Evolutionary conservation across 1,284 basidiomycete genomes (phyloP).

Genomic region (Coniferiporia sulphurascens): DNA sequence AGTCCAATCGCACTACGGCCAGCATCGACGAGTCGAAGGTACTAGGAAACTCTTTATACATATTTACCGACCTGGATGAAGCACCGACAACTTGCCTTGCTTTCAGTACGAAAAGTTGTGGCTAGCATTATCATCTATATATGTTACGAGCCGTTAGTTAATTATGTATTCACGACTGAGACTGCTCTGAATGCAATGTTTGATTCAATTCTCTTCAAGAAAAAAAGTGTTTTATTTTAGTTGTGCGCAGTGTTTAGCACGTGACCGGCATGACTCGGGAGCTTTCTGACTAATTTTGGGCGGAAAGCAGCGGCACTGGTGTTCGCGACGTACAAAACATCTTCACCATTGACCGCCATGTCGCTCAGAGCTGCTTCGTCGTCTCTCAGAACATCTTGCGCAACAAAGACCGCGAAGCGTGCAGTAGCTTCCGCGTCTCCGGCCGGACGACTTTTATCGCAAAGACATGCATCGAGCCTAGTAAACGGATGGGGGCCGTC

Average conservation of each 20-base stretch:
- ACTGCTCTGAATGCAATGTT: too few relatives aligned
- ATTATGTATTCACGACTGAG: too few relatives aligned
- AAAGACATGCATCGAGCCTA: slow-evolving; percentile 13
- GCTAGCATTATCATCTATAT: too few relatives aligned
- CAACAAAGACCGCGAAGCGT: neutral
- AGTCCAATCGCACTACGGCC: too few relatives aligned
- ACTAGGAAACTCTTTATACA: too few relatives aligned
- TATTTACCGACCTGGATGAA: too few relatives aligned
- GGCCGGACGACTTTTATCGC: neutral
- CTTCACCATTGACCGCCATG: slow-evolving; percentile 13
- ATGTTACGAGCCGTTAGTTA: too few relatives aligned
- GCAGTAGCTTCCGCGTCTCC: neutral
- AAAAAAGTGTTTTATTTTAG: too few relatives aligned
- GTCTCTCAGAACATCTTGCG: neutral
- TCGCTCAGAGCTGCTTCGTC: slow-evolving; percentile 10
- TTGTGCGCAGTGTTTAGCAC: neutral
- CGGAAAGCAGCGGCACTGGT: neutral
- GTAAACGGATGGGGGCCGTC: slow-evolving; percentile 15
- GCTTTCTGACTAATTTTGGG: neutral
- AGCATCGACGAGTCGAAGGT: too few relatives aligned
- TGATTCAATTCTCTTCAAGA: too few relatives aligned
- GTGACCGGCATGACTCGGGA: neutral
- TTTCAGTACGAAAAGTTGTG: too few relatives aligned
- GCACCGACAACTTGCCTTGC: too few relatives aligned
- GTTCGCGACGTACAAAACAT: neutral